Conservation (phyloP, 805 yeast genomes). For the Saturnispora bothae region DNA sequence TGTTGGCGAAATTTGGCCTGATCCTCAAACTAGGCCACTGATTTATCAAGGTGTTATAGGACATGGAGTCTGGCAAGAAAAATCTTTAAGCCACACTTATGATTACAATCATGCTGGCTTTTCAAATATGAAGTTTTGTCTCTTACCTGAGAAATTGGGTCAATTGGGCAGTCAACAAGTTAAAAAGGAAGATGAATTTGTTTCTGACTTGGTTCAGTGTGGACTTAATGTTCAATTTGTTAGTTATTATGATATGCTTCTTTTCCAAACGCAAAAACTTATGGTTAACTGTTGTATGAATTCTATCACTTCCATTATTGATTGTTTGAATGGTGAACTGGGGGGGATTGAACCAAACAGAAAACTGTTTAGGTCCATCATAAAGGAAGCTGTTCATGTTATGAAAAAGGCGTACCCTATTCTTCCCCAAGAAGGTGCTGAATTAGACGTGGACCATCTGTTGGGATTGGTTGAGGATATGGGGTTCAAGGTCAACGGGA, state of each 20-base stretch:
- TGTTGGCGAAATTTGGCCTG: constrained; percentile 44
- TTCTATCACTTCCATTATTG: constrained; percentile 67
- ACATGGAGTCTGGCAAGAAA: constrained; percentile 63
- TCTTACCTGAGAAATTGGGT: constrained; percentile 34
- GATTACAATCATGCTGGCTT: constrained; percentile 58
- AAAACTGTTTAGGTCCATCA: constrained; percentile 30
- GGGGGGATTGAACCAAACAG: constrained; percentile 29
- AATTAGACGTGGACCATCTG: constrained; percentile 21
- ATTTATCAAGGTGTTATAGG: constrained; percentile 67
- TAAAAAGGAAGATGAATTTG: constrained; percentile 11
- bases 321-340: constrained; percentile 71
- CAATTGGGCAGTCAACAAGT: neutral
- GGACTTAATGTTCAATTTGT: constrained; percentile 24
- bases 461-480: constrained; percentile 21
- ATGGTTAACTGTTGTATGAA: constrained; percentile 76
- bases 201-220: constrained; percentile 18
- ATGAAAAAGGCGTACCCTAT: constrained; percentile 26
- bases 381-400: constrained; percentile 36
- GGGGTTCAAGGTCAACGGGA: constrained; percentile 26
- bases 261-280: constrained; percentile 62
- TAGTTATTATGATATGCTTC: constrained; percentile 35
- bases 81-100: constrained; percentile 24
- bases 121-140: constrained; percentile 53
- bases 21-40: constrained; percentile 36
- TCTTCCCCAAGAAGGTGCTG: constrained; percentile 10